phyloP scores from a whole-genome alignment of 1,284 basidiomycete species.

The Puccinia triticina region DNA sequence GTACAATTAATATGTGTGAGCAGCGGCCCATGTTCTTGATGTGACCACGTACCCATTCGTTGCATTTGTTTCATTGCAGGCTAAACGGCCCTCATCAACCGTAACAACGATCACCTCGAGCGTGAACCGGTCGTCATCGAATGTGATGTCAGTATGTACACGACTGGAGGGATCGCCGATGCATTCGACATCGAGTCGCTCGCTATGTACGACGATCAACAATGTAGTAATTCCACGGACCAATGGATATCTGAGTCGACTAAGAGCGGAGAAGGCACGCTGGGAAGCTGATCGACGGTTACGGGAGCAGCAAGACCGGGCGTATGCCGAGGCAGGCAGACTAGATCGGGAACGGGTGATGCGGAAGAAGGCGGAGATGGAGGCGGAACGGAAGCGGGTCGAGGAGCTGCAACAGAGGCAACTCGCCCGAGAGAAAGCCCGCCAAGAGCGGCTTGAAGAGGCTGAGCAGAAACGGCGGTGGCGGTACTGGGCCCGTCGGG shows the following conservation, averaged over 20 bases:
- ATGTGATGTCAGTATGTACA: conserved; percentile 28
- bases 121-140: conserved; percentile 4
- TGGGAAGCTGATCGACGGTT: conserved; percentile 40
- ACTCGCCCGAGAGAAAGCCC: not conserved
- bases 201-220: conserved; percentile 26
- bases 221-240: conserved; percentile 25
- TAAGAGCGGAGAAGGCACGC: conserved; percentile 22
- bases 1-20: not conserved
- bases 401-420: conserved; percentile 10
- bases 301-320: conserved; percentile 45
- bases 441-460: not conserved
- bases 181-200: conserved; percentile 20
- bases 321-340: conserved; percentile 42
- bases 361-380: conserved; percentile 41
- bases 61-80: conserved; percentile 37
- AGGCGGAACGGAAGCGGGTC: not conserved
- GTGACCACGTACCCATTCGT: conserved; percentile 38
- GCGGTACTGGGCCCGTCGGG: conserved; percentile 36
- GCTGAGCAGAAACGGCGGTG: conserved; percentile 28
- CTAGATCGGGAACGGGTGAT: conserved; percentile 43
- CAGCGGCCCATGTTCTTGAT: conserved; percentile 43
- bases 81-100: conserved; percentile 28
- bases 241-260: conserved; percentile 15
- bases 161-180: conserved; percentile 29
- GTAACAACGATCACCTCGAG: conserved; percentile 8